Evolutionary conservation across 345 rosid genomes (phyloP).

Genomic region (Kernera saxatilis): DNA sequence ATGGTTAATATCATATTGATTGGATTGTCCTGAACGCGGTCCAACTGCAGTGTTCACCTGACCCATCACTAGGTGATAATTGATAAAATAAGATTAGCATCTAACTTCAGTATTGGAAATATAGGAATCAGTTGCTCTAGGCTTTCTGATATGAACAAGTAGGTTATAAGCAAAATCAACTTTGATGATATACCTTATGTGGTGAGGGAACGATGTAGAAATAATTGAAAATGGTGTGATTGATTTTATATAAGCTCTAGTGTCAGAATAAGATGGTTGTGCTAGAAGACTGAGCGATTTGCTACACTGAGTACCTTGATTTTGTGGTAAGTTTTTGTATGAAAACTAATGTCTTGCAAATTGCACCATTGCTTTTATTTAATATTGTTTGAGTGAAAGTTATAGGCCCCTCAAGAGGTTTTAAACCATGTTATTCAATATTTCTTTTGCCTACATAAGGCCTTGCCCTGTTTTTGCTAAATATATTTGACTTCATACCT

Average conservation of each 20-base stretch:
- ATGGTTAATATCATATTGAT: not conserved
- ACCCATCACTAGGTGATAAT: not conserved
- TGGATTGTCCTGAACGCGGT: not conserved
- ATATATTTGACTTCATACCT: not conserved
- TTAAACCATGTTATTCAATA: not conserved
- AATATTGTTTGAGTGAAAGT: not conserved
- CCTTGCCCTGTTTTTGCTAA: slow-evolving; percentile 6
- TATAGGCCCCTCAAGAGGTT: not conserved
- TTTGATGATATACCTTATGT: not conserved
- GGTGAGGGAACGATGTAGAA: not conserved
- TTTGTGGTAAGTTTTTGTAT: not conserved
- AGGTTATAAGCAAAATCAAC: not conserved
- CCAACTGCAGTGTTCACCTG: not conserved
- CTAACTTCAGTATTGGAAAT: not conserved
- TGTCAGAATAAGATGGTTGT: not conserved
- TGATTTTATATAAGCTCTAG: not conserved
- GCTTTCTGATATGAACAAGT: not conserved
- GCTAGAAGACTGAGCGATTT: not conserved
- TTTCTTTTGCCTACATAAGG: not conserved
- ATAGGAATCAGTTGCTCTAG: not conserved
- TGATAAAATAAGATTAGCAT: slow-evolving; percentile 6
- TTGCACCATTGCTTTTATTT: not conserved
- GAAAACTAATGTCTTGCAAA: not conserved
- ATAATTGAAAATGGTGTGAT: not conserved
- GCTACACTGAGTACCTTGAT: not conserved